phyloP scores from a whole-genome alignment of 768 basidiomycete species.

The Leucosporidium creatinivorum region DNA sequence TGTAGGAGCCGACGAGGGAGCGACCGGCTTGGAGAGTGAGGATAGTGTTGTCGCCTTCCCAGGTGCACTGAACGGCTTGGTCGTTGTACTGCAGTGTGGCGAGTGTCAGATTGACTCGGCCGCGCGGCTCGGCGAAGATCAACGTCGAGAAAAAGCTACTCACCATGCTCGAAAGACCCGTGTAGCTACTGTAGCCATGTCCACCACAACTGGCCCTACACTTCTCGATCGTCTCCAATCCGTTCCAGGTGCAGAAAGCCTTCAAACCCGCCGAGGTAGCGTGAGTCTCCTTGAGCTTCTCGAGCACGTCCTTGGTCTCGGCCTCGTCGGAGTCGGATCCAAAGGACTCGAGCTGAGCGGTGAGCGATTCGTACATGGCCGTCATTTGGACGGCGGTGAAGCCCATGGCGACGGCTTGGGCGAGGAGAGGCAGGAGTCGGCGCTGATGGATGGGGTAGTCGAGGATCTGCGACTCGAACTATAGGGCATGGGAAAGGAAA shows the following conservation, averaged over 20 bases:
- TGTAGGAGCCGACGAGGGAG: constrained; percentile 31
- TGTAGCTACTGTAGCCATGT: constrained; percentile 45
- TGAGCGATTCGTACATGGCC: constrained; percentile 32
- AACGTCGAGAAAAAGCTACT: not conserved
- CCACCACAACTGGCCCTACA: constrained; percentile 46
- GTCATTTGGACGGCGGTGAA: constrained; percentile 39
- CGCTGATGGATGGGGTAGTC: constrained; percentile 46
- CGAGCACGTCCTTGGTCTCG: constrained; percentile 43
- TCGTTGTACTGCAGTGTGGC: constrained; percentile 41
- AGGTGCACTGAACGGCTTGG: constrained; percentile 46
- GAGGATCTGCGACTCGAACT: constrained; percentile 45
- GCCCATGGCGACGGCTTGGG: constrained; percentile 39
- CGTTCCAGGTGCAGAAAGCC: constrained; percentile 48
- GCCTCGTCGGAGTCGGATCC: constrained; percentile 35
- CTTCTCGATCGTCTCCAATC: constrained; percentile 46
- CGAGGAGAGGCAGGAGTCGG: constrained; percentile 39
- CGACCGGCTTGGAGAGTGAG: constrained; percentile 37
- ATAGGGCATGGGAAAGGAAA: not conserved
- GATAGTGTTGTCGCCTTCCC: constrained; percentile 46
- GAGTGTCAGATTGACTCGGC: not conserved
- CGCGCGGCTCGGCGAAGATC: constrained; percentile 5
- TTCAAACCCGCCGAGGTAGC: constrained; percentile 47
- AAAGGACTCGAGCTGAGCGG: constrained; percentile 33
- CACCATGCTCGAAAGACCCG: constrained; percentile 34
- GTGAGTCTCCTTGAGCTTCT: constrained; percentile 48